phyloP scores from a whole-genome alignment of 495 filamentous ascomycete species.

The Aspergillus steynii region DNA sequence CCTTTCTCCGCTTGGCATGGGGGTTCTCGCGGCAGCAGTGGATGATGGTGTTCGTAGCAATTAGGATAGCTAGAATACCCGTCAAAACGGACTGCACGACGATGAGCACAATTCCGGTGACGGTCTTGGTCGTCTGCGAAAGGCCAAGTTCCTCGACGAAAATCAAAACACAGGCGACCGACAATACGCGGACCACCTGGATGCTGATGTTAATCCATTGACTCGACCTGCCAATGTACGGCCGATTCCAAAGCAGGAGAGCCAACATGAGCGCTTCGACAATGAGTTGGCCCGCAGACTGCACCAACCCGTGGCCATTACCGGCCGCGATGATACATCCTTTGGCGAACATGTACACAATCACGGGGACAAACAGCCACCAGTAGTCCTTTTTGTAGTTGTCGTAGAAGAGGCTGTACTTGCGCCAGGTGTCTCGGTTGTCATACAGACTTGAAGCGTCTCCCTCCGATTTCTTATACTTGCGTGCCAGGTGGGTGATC shows the following conservation, averaged over 20 bases:
- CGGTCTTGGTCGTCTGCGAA: constrained; percentile 90
- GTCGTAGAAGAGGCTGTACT: constrained; percentile 97
- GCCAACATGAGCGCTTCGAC: constrained; percentile 71
- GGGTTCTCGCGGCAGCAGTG: constrained; percentile 84
- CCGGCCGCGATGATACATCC: constrained; percentile 84
- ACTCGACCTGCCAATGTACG: constrained; percentile 79
- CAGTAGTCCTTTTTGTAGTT: constrained; percentile 89
- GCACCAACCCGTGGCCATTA: constrained; percentile 81
- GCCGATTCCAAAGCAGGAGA: constrained; percentile 79
- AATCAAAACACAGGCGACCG: constrained; percentile 83
- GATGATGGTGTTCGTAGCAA: constrained; percentile 85
- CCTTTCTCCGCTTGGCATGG: constrained; percentile 79
- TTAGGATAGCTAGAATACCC: constrained; percentile 80
- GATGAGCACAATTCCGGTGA: constrained; percentile 86
- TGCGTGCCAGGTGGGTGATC: constrained; percentile 75
- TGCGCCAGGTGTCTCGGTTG: constrained; percentile 87
- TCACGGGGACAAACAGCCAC: constrained; percentile 93
- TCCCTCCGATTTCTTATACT: constrained; percentile 72
- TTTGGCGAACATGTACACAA: constrained; percentile 91
- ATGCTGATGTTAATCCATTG: constrained; percentile 95
- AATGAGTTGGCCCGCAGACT: constrained; percentile 75
- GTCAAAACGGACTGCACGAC: constrained; percentile 85
- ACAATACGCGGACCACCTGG: constrained; percentile 90
- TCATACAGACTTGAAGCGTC: constrained; percentile 76
- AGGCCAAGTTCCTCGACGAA: constrained; percentile 94